Base-by-base conservation (phyloP, 2,329 filamentous ascomycete genomes). In the Pezicula carpinea region DNA sequence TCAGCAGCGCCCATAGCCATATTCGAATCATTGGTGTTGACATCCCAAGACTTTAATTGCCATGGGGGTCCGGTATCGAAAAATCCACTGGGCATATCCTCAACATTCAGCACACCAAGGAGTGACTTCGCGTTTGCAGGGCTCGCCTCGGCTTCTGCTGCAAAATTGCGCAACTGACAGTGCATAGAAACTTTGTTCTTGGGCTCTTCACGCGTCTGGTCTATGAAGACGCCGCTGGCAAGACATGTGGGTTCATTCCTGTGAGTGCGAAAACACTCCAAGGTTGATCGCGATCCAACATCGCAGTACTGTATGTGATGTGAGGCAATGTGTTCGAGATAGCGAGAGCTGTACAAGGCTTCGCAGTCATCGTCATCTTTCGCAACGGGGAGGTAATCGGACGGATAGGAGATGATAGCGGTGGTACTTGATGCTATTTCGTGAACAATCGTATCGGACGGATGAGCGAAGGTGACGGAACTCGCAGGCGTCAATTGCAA, bases 21-120 rank as follows among this genome's bases (percentile, higher is more conserved):
- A 50, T 26, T 46, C 26, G 39, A 29, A 15, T 32, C 46, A 18
- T 42, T 7, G 21, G 31, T 23, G 29, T 45, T 41, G 42, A 56
- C 43, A 22, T 51, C 18, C 55, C 55, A 57, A 7, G 34, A 19
- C 3, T 49, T 40, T 11, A 61, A 43, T 31, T 60, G 53, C 8
- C 23, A 43, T 8, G 49, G 51, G 2, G 51, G 55, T 4, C 59
- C 59, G 1, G 60, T 61, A 29, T 50, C 53, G 14, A 53, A 58
- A 47, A 54, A 63, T 6, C 58, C 61, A 13, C 31, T 11, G 5
- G 31, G 35, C 26, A 55, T 58, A 6, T 51, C 36, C 15, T 53
- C 47, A 3, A 57, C 23, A 4, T 53, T 46, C 26, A 49, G 44
- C 7, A 60, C 51, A 6, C 47, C 48, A n/a, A 49, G 14, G 31